These are phyloP conservation scores for Boletus sensibilis DNA, from an alignment of 768 basidiomycete genomes.

Conservation along the genomic window DNA sequence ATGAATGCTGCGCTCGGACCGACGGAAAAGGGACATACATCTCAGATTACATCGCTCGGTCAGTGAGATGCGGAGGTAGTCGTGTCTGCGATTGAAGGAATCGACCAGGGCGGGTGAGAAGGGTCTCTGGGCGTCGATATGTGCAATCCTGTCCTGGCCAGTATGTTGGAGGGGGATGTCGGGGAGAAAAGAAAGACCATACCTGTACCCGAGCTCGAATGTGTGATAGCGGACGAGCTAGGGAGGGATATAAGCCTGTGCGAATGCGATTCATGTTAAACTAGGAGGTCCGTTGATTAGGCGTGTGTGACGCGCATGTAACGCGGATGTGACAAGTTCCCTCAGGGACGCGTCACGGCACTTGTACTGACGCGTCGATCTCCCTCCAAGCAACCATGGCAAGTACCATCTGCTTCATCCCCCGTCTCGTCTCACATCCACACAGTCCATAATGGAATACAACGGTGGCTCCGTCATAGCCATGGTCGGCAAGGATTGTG, in stretches of 20 bases:
- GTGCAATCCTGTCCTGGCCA: constrained; percentile 53
- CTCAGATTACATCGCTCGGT: constrained; percentile 88
- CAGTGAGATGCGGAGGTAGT: constrained; percentile 85
- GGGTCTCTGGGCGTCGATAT: constrained; percentile 47
- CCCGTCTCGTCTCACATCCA: constrained; percentile 1
- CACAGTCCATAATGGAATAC: constrained; percentile 83
- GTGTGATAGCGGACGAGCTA: constrained; percentile 12
- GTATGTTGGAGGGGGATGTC: not conserved
- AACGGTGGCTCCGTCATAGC: constrained; percentile 99
- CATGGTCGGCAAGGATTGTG: constrained; percentile 99
- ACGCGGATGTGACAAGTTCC: constrained; percentile 8
- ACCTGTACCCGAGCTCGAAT: constrained; percentile 26
- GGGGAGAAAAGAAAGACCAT: not conserved
- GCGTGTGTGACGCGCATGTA: not conserved
- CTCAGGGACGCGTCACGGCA: constrained; percentile 22
- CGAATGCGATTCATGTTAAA: constrained; percentile 11
- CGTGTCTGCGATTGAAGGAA: constrained; percentile 64
- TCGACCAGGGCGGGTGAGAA: constrained; percentile 62
- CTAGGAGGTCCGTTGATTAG: too few species aligned
- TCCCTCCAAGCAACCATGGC: constrained; percentile 20
- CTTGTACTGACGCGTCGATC: constrained; percentile 24
- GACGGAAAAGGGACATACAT: constrained; percentile 45
- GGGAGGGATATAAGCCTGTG: not conserved
- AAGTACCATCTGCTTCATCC: constrained; percentile 6
- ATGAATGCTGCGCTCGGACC: not conserved